Conservation (phyloP, 2,329 filamentous ascomycete species). For the Thielaviopsis populi region DNA sequence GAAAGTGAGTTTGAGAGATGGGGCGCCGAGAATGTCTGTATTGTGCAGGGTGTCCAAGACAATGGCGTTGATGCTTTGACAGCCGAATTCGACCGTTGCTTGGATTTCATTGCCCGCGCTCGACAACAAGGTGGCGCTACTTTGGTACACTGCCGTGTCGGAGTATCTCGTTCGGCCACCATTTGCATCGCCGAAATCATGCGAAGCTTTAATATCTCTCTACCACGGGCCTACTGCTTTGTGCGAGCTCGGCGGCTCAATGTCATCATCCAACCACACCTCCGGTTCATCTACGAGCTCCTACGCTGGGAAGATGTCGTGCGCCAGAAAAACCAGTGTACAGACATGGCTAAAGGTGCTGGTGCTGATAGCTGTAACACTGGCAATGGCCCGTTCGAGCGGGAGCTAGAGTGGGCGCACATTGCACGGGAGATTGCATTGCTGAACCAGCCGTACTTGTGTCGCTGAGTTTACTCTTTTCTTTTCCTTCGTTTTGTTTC, state of each 20-base stretch:
- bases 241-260: constrained; percentile 85
- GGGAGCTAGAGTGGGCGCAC: constrained; percentile 83
- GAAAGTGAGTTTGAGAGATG: constrained; percentile 55
- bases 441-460: constrained; percentile 77
- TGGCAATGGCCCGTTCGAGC: constrained; percentile 21
- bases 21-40: constrained; percentile 63
- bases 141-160: constrained; percentile 89
- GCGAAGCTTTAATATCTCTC: constrained; percentile 62
- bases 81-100: constrained; percentile 67
- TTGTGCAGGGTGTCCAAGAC: constrained; percentile 78
- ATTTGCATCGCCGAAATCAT: constrained; percentile 99
- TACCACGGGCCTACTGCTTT: constrained; percentile 90
- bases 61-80: constrained; percentile 91
- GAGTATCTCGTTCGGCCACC: constrained; percentile 86
- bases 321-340: not conserved
- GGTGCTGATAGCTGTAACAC: constrained; percentile 8
- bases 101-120: constrained; percentile 82
- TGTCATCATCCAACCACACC: constrained; percentile 94
- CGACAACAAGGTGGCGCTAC: constrained; percentile 66
- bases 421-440: constrained; percentile 80
- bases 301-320: constrained; percentile 80
- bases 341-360: not conserved
- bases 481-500: not conserved
- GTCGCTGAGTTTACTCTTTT: constrained; percentile 8
- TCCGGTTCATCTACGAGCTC: constrained; percentile 88